phyloP scores from a whole-genome alignment of 176 grass and related monocot genomes.

The Saccharum officinarum region DNA sequence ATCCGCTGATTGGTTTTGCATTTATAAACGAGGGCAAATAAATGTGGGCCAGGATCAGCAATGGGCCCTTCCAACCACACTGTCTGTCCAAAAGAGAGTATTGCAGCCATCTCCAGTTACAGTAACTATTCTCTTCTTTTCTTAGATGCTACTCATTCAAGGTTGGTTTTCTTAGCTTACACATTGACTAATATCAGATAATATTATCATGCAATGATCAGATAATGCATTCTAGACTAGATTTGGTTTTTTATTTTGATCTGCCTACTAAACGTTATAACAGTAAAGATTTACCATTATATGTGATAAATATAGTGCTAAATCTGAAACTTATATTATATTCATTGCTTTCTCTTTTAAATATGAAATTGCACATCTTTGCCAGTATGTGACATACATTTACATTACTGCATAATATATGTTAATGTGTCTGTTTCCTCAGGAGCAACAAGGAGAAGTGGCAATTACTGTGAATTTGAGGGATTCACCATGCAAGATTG shows the following conservation, averaged over 20 bases:
- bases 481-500: conserved; percentile 89
- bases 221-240: neutral
- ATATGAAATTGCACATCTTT: neutral
- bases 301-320: neutral
- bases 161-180: neutral
- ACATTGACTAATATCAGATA: neutral
- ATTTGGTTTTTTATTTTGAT: conserved; percentile 7
- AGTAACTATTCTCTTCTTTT: neutral
- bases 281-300: neutral
- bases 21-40: neutral
- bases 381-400: neutral
- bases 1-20: neutral
- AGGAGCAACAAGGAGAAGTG: conserved; percentile 83
- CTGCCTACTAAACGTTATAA: conserved; percentile 4
- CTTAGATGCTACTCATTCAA: conserved; percentile 7
- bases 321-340: neutral
- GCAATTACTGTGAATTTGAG: conserved; percentile 65
- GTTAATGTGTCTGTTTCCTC: conserved; percentile 34
- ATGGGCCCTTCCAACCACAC: neutral
- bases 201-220: neutral
- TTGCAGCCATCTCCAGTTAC: neutral
- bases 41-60: neutral
- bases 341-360: conserved; percentile 13
- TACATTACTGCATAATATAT: conserved; percentile 14
- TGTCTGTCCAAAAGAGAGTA: neutral